Evolutionary conservation across 306 rosid species (phyloP).

Genomic region (Astragalus membranaceus): DNA sequence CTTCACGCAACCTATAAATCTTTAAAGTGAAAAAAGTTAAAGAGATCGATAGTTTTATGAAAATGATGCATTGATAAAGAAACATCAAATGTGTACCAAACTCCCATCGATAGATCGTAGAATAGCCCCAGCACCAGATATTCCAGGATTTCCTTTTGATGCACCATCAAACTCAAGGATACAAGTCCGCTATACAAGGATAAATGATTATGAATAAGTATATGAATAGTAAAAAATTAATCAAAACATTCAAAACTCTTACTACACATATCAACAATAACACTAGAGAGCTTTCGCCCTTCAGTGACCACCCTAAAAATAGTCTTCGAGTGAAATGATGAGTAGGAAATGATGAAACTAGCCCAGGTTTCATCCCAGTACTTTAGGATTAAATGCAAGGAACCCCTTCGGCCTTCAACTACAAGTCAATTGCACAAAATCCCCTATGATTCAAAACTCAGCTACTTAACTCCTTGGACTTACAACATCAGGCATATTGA

Average conservation of each 20-base stretch:
- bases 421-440: neutral
- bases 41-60: neutral
- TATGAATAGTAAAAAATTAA: neutral
- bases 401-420: neutral
- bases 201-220: neutral
- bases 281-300: neutral
- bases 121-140: slow-evolving; percentile 61
- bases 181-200: slow-evolving; percentile 34
- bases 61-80: slow-evolving; percentile 7
- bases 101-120: slow-evolving; percentile 52
- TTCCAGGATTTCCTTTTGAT: slow-evolving; percentile 60
- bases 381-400: neutral
- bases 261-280: neutral
- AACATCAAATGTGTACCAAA: slow-evolving; percentile 49
- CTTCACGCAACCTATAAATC: slow-evolving; percentile 86
- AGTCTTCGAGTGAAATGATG: neutral
- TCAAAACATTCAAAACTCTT: slow-evolving; percentile 1
- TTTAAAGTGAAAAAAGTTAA: slow-evolving; percentile 36
- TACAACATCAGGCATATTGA: neutral
- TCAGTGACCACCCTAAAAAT: neutral
- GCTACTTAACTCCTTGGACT: neutral
- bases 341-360: neutral
- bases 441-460: neutral
- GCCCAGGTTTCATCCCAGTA: neutral
- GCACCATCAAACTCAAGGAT: slow-evolving; percentile 55